phyloP scores from a whole-genome alignment of 2,329 filamentous ascomycete genomes.

The Chalaropsis ovoidea region DNA sequence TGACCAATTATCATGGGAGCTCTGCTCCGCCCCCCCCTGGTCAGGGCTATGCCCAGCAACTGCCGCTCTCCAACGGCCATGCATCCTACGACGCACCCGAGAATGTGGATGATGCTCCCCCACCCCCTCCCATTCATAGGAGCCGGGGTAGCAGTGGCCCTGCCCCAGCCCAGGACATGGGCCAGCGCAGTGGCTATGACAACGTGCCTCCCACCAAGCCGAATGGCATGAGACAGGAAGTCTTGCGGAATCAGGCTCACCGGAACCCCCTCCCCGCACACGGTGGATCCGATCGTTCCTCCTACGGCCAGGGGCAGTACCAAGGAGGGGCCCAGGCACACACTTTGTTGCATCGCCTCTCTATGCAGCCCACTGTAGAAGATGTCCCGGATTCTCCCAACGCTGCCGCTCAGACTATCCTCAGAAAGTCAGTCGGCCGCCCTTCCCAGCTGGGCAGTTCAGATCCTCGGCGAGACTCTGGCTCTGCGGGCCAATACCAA shows the following conservation, averaged over 20 bases:
- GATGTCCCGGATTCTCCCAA: constrained; percentile 49
- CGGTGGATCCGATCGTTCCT: constrained; percentile 34
- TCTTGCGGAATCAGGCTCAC: constrained; percentile 48
- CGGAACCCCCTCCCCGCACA: constrained; percentile 37
- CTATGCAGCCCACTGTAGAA: constrained; percentile 54
- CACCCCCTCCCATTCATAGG: constrained; percentile 48
- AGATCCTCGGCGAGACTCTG: constrained; percentile 10
- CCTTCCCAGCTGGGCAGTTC: constrained; percentile 15
- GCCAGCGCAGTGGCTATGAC: constrained; percentile 33
- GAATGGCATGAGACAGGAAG: constrained; percentile 48
- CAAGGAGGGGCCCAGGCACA: constrained; percentile 1
- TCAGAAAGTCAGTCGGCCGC: constrained; percentile 20
- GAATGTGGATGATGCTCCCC: constrained; percentile 39
- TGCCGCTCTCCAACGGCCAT: constrained; percentile 33
- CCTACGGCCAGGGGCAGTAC: neutral
- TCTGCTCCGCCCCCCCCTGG: neutral
- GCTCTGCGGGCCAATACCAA: constrained; percentile 19
- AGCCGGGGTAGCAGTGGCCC: constrained; percentile 28
- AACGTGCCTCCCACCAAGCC: constrained; percentile 35
- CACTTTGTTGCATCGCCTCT: constrained; percentile 35
- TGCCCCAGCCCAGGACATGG: constrained; percentile 5
- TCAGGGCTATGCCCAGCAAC: constrained; percentile 13
- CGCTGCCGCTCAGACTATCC: constrained; percentile 16
- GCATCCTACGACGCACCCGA: constrained; percentile 47
- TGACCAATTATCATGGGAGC: neutral